These are phyloP conservation scores for Trichoderma koningiopsis DNA, from an alignment of 2,329 filamentous ascomycete genomes.

Conservation along the genomic window DNA sequence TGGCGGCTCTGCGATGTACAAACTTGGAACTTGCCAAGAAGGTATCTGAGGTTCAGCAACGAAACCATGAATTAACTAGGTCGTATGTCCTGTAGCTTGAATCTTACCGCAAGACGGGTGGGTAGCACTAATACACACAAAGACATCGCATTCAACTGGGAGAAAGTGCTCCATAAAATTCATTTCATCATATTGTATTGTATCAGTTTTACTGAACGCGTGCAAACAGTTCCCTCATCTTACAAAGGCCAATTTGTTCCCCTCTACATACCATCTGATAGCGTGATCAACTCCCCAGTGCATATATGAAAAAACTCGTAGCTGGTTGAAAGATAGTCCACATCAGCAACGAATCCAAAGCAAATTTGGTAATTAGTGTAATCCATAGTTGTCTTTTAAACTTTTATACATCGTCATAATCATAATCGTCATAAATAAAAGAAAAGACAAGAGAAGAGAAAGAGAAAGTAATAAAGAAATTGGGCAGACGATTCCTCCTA, in stretches of 20 bases:
- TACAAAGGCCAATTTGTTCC: not conserved
- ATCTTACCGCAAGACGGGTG: not conserved
- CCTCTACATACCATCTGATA: not conserved
- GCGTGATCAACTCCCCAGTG: not conserved
- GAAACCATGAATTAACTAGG: constrained; percentile 18
- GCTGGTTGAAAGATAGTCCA: constrained; percentile 9
- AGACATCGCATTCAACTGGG: not conserved
- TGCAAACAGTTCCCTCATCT: not conserved
- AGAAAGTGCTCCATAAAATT: not conserved
- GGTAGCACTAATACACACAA: not conserved
- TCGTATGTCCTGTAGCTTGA: constrained; percentile 7
- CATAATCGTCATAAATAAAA: constrained; percentile 15
- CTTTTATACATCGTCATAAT: constrained; percentile 22
- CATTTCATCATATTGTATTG: constrained; percentile 2
- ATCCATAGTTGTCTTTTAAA: not conserved
- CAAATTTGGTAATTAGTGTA: constrained; percentile 5
- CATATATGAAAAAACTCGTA: constrained; percentile 3
- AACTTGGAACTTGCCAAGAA: constrained; percentile 21
- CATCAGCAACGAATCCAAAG: not conserved
- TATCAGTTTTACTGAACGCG: not conserved
- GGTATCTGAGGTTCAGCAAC: constrained; percentile 22
- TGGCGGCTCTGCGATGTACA: constrained; percentile 5
- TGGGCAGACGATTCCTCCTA: not conserved
- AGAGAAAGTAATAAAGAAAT: not conserved
- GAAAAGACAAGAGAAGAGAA: not conserved